Evolutionary conservation across 2,329 filamentous ascomycete genomes (phyloP).

Genomic region (Cordyceps farinosa): DNA sequence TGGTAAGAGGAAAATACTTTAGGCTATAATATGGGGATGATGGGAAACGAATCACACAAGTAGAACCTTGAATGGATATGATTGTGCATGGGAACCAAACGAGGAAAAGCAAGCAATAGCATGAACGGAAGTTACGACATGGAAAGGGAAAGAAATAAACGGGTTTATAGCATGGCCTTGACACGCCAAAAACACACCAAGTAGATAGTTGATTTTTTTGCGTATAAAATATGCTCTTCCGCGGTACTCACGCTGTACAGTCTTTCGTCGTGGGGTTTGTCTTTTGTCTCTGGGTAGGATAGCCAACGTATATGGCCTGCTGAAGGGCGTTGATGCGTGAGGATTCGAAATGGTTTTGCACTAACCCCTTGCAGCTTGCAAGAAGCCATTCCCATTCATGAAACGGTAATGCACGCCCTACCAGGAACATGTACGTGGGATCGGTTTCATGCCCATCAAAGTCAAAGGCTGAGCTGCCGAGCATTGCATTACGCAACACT

Average conservation of each 20-base stretch:
- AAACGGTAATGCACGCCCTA: too few relatives aligned
- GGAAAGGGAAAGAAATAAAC: not conserved
- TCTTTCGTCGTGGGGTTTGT: too few relatives aligned
- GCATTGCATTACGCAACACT: too few relatives aligned
- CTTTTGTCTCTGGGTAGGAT: too few relatives aligned
- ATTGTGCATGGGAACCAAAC: constrained; percentile 8
- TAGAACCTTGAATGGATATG: not conserved
- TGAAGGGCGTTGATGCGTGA: too few relatives aligned
- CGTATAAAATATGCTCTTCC: not conserved
- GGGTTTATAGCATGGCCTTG: constrained; percentile 14
- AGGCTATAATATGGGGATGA: constrained; percentile 15
- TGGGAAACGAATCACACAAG: not conserved
- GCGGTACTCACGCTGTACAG: not conserved
- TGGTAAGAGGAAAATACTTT: not conserved
- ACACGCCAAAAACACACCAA: not conserved
- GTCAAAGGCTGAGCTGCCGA: too few relatives aligned
- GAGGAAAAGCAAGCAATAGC: constrained; percentile 3
- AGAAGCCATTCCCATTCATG: too few relatives aligned
- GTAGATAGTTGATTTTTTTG: constrained; percentile 15
- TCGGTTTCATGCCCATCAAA: too few relatives aligned
- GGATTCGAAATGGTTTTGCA: too few relatives aligned
- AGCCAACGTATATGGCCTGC: too few relatives aligned
- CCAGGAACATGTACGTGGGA: too few relatives aligned
- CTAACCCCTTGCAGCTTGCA: too few relatives aligned
- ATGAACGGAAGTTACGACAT: constrained; percentile 13